Evolutionary conservation across 441 rosid genomes (phyloP).

Genomic region (Capsella rubella): DNA sequence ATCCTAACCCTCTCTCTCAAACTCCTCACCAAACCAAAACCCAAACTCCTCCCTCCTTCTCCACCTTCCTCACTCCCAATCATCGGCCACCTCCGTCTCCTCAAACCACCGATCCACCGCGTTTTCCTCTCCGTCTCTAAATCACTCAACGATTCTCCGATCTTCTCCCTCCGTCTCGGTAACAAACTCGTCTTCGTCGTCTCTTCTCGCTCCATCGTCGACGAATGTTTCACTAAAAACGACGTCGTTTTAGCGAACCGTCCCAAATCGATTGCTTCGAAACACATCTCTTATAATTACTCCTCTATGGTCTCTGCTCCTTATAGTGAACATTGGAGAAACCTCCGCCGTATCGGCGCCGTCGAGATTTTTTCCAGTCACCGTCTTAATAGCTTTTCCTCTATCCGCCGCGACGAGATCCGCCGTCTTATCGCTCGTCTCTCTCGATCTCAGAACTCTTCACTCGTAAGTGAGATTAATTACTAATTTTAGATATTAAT

Average conservation of each 20-base stretch:
- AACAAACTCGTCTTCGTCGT: constrained; percentile 51
- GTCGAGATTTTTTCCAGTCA: constrained; percentile 40
- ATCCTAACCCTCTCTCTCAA: constrained; percentile 3
- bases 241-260: constrained; percentile 57
- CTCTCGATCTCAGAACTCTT: not conserved
- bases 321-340: constrained; percentile 41
- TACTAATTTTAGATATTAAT: not conserved
- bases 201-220: constrained; percentile 50
- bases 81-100: constrained; percentile 58
- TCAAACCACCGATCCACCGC: constrained; percentile 43
- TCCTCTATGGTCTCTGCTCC: constrained; percentile 33
- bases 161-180: constrained; percentile 55
- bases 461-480: constrained; percentile 15
- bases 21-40: constrained; percentile 15
- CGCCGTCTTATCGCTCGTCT: constrained; percentile 37
- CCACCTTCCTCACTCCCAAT: constrained; percentile 49
- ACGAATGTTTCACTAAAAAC: constrained; percentile 58
- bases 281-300: constrained; percentile 42
- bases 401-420: constrained; percentile 34
- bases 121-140: constrained; percentile 15
- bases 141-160: constrained; percentile 45
- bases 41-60: constrained; percentile 31
- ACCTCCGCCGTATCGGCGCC: constrained; percentile 40
- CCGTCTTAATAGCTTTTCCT: constrained; percentile 26
- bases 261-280: constrained; percentile 34